Evolutionary conservation across 495 filamentous ascomycete species (phyloP), one percentile per base, ranked within the genome.

Genomic region (Tetracladium setigerum): DNA sequence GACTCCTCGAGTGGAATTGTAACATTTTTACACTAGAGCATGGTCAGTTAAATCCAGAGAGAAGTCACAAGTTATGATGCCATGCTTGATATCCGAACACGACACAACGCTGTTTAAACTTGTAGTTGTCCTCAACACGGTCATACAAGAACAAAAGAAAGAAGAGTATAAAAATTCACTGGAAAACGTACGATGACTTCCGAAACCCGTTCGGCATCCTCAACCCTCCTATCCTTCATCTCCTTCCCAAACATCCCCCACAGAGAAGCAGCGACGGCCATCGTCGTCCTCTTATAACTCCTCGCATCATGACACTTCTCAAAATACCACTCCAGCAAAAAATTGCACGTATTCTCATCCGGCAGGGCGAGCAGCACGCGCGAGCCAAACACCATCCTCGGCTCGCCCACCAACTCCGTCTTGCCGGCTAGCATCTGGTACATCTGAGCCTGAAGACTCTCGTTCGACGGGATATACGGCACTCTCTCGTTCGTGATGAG

Each of bases 381-480:
- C 13, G 50, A 44, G 15, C 55, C 55, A 24, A 57, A 47, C 6
- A 47, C 38, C 16, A 57, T 35, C 16, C 55, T 30, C 6, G 55
- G 50, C 3, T 47, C 44, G 8, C 43, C 41, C 11, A 43, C 15
- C 7, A 41, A 33, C 6, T 40, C 35, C 15, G 34, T 15, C 15
- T 17, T 51, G 15, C 50, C 41, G 15, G 48, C 45, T n/a, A 58
- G 48, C 55, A 58, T 54, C 3, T 54, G 47, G 38, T 54, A 54
- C 17, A 48, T 52, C 38, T 54, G 44, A 6, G 55, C 45, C 18
- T 58, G 55, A 6, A 58, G 44, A 39, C 44, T 46, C 17, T 51
- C 51, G 22, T 44, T 42, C 3, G 48, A 44, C 1, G 39, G 31
- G 11, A 44, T 30, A 31, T 47, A 52, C 11, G 55, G 40, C 9